These are phyloP conservation scores for Strigomonas culicis DNA, from an alignment of 208 protist genomes.

Conservation along the genomic window DNA sequence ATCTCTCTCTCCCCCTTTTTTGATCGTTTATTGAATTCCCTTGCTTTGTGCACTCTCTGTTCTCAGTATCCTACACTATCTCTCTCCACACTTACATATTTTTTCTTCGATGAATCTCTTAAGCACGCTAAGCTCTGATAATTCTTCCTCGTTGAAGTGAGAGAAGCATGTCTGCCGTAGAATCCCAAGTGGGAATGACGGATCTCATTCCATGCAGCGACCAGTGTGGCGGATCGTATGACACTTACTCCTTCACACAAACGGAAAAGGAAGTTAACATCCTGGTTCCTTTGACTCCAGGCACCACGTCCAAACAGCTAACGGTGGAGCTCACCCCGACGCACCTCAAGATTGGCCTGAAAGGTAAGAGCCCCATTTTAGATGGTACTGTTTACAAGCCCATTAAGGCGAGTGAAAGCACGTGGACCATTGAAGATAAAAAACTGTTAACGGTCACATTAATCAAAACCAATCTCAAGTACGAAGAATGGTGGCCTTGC, in stretches of 20 bases:
- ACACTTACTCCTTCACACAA: conserved; percentile 73
- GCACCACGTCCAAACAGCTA: conserved; percentile 51
- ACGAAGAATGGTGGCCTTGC: conserved; percentile 89
- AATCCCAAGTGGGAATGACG: conserved; percentile 52
- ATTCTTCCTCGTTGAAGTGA: not conserved
- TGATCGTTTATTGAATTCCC: not conserved
- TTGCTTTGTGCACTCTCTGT: not conserved
- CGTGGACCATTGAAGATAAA: conserved; percentile 80
- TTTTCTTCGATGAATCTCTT: not conserved
- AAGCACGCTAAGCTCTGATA: not conserved
- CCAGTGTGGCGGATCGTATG: conserved; percentile 78
- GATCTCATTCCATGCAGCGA: conserved; percentile 81
- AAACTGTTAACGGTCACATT: conserved; percentile 60
- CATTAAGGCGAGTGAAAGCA: conserved; percentile 76
- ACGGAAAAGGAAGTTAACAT: conserved; percentile 73
- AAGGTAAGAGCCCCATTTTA: conserved; percentile 38
- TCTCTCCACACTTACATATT: not conserved
- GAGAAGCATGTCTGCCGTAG: conserved; percentile 46
- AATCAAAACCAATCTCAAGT: conserved; percentile 74
- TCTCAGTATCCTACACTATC: not conserved
- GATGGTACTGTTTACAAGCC: conserved; percentile 73
- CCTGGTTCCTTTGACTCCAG: conserved; percentile 44
- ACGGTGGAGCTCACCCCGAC: conserved; percentile 49
- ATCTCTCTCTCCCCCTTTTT: conserved; percentile 1
- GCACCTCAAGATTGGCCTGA: conserved; percentile 41